A percentile compares a stretch with the other conserved stretches of the same genome.
Conservation (phyloP, 192 early-diverging fungal genomes). For the Dimargaris cristalligena region DNA sequence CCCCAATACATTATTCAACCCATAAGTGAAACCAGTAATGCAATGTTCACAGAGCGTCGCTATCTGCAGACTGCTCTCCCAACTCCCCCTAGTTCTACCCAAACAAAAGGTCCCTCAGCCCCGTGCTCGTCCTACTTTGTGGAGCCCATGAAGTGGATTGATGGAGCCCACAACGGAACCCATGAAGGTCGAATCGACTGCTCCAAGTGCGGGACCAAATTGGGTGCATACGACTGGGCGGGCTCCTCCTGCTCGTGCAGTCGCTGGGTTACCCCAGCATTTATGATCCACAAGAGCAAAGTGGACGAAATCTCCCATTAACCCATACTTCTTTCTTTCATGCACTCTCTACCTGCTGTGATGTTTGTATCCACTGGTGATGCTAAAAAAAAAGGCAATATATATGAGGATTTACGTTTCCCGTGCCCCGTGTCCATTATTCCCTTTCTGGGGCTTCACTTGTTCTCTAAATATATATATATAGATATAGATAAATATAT, state of each 20-base stretch:
- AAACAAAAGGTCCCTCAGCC: conserved; percentile 16
- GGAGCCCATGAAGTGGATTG: conserved; percentile 74
- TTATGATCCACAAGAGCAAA: conserved; percentile 55
- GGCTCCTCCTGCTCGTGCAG: conserved; percentile 58
- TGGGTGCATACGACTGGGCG: conserved; percentile 69
- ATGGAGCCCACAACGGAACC: conserved; percentile 32
- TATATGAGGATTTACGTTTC: background rate
- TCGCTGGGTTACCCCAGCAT: conserved; percentile 63
- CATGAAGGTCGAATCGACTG: conserved; percentile 55
- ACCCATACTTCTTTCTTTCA: background rate
- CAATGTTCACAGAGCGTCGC: background rate
- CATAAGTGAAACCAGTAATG: background rate
- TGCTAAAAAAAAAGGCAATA: background rate
- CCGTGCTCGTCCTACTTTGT: conserved; percentile 64
- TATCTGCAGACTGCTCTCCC: conserved; percentile 6
- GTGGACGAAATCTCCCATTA: conserved; percentile 39
- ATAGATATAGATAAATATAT: too few relatives aligned
- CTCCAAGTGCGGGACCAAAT: conserved; percentile 61
- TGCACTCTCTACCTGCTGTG: background rate
- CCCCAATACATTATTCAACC: background rate
- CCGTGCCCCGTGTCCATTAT: background rate
- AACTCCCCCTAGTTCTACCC: conserved; percentile 15
- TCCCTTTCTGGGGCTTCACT: background rate
- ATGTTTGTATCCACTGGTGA: background rate
- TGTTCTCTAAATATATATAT: background rate